Base-by-base conservation (phyloP, 768 basidiomycete genomes). In the Melanogaster broomeanus region DNA sequence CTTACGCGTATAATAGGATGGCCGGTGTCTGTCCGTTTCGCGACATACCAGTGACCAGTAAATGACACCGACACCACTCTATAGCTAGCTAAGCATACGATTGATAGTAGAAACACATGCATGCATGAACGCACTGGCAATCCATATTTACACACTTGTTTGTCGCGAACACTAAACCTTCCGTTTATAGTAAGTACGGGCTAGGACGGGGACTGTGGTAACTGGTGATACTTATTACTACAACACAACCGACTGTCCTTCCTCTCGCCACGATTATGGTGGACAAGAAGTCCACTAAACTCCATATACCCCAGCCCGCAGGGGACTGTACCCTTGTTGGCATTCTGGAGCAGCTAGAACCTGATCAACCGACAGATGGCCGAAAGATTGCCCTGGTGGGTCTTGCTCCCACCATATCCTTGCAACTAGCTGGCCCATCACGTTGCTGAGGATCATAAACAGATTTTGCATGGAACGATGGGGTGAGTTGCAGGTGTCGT, bases 381-480 rank as follows among this genome's bases (percentile, higher is more conserved):
- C 76, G 79, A 40, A 84, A 76, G 63, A 73, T 90, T 56, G 85
- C 85, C 27, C 63, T 90, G 72, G 88, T 88, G 51, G 42, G 84
- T 75, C 10, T 25, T 37, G 24, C 19, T 48, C 47, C 27, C 24
- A 33, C 16, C 28, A 45, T 35, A 16, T 49, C 33, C 30, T 51
- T 58, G 28, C 48, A 43, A 45, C 21, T 53, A n/a, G 22, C 50
- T 49, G 37, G 30, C 39, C 10, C 38, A n/a, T 16, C 48, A 43
- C 39, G 31, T 33, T 44, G 35, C 53, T 56, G 53, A 60, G 53
- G 55, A 64, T 57, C 50, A 34, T 53, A 45, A 38, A 52, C 62
- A 92, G 90, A 86, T 92, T 57, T 70, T 91, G 8, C 90, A 93
- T 66, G 90, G 90, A 42, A 77, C 82, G 21, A 77, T 89, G 78